Base-by-base conservation (phyloP, 2,329 filamentous ascomycete species). In the Pestalotiopsis sp. region DNA sequence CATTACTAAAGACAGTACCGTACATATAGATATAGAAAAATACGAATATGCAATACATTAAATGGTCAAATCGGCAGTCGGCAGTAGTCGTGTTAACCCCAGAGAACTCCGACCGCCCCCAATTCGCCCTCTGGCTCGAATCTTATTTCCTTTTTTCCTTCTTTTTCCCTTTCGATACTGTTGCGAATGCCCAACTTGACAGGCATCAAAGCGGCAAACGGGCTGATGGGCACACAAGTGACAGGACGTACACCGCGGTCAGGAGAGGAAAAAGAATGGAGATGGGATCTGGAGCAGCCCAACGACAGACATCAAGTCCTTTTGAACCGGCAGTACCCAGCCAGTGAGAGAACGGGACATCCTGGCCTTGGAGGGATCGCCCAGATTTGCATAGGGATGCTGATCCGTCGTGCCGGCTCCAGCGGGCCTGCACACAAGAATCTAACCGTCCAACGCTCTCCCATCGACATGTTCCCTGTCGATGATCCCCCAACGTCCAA, bases 401-500 rank as follows among this genome's bases (percentile, higher is more conserved):
- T 66, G 57, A 62, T 66, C 65, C 65, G 57, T 24, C 30, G 65
- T 66, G 65, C 58, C 65, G 65, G 65, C 57, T 52, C 57, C 65
- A 24, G 57, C n/a, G 35, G 59, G 65, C 65, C 30, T 66, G 65
- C 65, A 52, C 44, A 52, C 58, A 66, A 66, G 65, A 61, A 61
- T 66, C 55, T 40, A 61, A 66, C 56, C 35, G 22, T 55, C 17
- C 56, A n/a, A 26, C 26, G 39, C 24, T 58, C 24, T 44, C 24
- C 59, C 26, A 44, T 56, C 60, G 24, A n/a, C 64, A 24, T 70
- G 56, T 69, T 69, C 72, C 72, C 70, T 73, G 70, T 65, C 57
- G 72, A 61, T 68, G 71, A 73, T 73, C 72, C 70, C 67, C 63
- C 70, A 72, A 71, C 66, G 68, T 67, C 65, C 66, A 48, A 48